Evolutionary conservation across 2,329 filamentous ascomycete species (phyloP).

Genomic region (Coccinonectria pachysandricola): DNA sequence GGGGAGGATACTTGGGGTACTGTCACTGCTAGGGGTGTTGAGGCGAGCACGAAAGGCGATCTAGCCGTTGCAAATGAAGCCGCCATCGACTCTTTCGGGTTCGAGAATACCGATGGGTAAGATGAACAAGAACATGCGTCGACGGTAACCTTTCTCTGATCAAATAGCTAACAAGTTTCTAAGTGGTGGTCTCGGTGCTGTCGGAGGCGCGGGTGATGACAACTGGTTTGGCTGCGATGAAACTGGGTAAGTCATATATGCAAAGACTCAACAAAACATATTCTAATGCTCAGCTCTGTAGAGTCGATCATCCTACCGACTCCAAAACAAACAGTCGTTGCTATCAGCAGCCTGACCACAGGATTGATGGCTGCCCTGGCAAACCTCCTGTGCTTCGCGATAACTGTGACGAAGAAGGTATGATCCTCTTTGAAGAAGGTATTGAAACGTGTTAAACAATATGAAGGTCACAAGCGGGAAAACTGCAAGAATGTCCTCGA

Average conservation of each 20-base stretch:
- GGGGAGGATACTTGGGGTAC: too few relatives aligned
- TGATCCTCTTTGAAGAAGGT: slow-evolving; percentile 5
- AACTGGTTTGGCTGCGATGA: slow-evolving; percentile 30
- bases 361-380: slow-evolving; percentile 52
- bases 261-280: background rate
- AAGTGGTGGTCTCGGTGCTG: too few relatives aligned
- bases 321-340: slow-evolving; percentile 28
- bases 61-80: too few relatives aligned
- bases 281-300: background rate
- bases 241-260: slow-evolving; percentile 24
- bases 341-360: slow-evolving; percentile 42
- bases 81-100: too few relatives aligned
- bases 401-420: slow-evolving; percentile 53
- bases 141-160: too few relatives aligned
- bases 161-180: too few relatives aligned
- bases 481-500: slow-evolving; percentile 51
- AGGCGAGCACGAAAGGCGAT: too few relatives aligned
- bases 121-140: too few relatives aligned
- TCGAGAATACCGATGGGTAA: too few relatives aligned
- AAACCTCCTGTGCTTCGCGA: slow-evolving; percentile 46
- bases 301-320: background rate
- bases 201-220: slow-evolving; percentile 10
- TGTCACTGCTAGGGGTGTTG: too few relatives aligned
- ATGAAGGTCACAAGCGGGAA: slow-evolving; percentile 41
- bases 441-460: slow-evolving; percentile 5